Percentiles rank a stretch among this genome's conserved stretches.
phyloP scores from a whole-genome alignment of 805 yeast genomes.

The Wickerhamomyces silvicola region DNA sequence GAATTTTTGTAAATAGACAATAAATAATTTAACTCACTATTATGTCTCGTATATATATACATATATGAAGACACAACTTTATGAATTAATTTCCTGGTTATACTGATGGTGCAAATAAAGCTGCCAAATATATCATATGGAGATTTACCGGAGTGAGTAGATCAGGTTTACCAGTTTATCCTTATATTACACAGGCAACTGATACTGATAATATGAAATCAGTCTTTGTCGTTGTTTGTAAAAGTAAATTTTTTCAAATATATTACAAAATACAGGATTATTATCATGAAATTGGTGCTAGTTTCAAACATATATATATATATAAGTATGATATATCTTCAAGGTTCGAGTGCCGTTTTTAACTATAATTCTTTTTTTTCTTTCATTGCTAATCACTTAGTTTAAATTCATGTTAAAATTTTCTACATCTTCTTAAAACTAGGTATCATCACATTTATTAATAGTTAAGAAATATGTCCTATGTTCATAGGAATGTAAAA shows the following conservation, averaged over 20 bases:
- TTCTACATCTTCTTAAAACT: constrained; percentile 7
- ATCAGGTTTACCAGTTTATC: constrained; percentile 74
- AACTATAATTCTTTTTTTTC: constrained; percentile 1
- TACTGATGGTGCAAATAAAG: constrained; percentile 86
- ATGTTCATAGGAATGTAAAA: constrained; percentile 31
- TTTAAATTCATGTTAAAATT: background rate
- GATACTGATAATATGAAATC: constrained; percentile 84
- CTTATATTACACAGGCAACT: constrained; percentile 92
- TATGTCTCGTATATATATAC: background rate
- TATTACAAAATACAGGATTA: constrained; percentile 70
- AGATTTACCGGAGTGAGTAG: constrained; percentile 80
- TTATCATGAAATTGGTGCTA: constrained; percentile 33
- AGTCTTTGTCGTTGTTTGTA: constrained; percentile 80
- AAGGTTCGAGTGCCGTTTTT: too few species aligned
- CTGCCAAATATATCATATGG: constrained; percentile 89
- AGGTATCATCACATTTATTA: constrained; percentile 25
- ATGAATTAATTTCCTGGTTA: constrained; percentile 83
- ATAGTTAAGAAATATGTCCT: constrained; percentile 30
- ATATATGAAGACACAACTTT: too few species aligned
- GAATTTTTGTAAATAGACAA: background rate
- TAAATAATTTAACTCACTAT: background rate
- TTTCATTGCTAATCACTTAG: constrained; percentile 1
- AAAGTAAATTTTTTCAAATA: constrained; percentile 71
- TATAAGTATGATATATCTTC: too few species aligned
- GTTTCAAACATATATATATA: background rate